Evolutionary conservation across 179 eudicot species (phyloP).

Genomic region (Drosera spatulata): DNA sequence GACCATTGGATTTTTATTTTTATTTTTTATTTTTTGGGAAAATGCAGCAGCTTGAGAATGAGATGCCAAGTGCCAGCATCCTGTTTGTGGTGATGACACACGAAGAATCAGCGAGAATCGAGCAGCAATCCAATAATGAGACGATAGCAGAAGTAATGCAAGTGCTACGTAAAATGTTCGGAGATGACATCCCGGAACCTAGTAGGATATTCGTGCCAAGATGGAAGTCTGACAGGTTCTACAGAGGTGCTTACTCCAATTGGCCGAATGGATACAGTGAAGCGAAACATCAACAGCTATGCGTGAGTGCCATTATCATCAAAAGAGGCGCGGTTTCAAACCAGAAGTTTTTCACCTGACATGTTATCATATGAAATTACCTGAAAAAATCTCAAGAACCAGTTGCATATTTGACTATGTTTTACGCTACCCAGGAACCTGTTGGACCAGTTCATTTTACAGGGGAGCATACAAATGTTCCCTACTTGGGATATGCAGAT

Average conservation of each 20-base stretch:
- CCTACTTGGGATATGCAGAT: slow-evolving; percentile 14
- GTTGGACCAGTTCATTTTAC: slow-evolving; percentile 12
- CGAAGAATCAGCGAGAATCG: slow-evolving; percentile 15
- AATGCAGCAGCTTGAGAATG: slow-evolving; percentile 22
- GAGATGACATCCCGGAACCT: slow-evolving; percentile 19
- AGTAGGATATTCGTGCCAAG: slow-evolving; percentile 14
- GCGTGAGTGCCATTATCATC: slow-evolving; percentile 8
- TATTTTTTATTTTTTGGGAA: not conserved
- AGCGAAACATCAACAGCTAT: slow-evolving; percentile 11
- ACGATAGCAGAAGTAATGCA: slow-evolving; percentile 25
- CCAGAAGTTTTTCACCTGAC: too few relatives aligned
- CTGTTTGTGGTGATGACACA: slow-evolving; percentile 15
- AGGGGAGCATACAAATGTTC: slow-evolving; percentile 16
- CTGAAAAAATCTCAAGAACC: not conserved
- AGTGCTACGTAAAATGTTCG: slow-evolving; percentile 22
- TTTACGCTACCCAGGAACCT: slow-evolving; percentile 5
- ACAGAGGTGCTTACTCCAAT: slow-evolving; percentile 15
- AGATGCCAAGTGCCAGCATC: slow-evolving; percentile 19
- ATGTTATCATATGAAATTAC: not conserved
- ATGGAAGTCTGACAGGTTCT: slow-evolving; percentile 18
- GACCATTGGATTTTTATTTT: too few relatives aligned
- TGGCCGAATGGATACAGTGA: slow-evolving; percentile 21
- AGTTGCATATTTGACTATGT: not conserved
- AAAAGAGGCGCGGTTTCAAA: not conserved
- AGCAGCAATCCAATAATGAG: slow-evolving; percentile 14